A percentile compares a stretch with the other conserved stretches of the same genome.
phyloP scores from a whole-genome alignment of 352 stramenopile genomes.

The Salisapilia sapeloensis region DNA sequence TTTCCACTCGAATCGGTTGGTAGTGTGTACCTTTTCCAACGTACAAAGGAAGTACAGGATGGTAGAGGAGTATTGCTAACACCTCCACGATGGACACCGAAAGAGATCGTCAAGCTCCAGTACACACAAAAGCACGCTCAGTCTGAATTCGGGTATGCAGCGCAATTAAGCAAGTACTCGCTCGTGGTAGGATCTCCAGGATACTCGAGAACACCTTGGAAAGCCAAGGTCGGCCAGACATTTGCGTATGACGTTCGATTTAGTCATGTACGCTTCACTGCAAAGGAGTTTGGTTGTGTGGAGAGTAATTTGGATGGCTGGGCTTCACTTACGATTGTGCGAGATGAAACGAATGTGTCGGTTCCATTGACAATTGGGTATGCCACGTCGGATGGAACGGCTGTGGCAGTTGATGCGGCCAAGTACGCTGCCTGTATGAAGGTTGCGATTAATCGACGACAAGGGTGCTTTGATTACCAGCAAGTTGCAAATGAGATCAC shows the following conservation, averaged over 20 bases:
- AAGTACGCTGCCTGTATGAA: conserved; percentile 43
- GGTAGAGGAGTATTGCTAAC: conserved; percentile 42
- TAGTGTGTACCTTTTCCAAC: conserved; percentile 50
- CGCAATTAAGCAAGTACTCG: conserved; percentile 35
- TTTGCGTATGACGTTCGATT: conserved; percentile 55
- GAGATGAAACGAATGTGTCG: conserved; percentile 18
- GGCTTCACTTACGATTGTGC: conserved; percentile 40
- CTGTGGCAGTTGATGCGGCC: conserved; percentile 24
- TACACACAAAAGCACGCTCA: conserved; percentile 42
- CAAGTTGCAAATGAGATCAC: conserved; percentile 73
- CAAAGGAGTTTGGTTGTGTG: conserved; percentile 31
- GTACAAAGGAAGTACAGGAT: conserved; percentile 39
- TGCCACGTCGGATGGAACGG: conserved; percentile 59
- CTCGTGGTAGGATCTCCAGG: conserved; percentile 40
- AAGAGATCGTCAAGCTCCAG: conserved; percentile 67
- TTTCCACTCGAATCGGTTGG: conserved; percentile 22
- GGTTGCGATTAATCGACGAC: conserved; percentile 31
- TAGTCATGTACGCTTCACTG: conserved; percentile 34
- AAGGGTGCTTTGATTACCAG: conserved; percentile 56
- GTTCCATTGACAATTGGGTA: conserved; percentile 41
- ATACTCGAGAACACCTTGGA: conserved; percentile 20
- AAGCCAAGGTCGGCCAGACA: conserved; percentile 21
- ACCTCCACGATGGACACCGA: conserved; percentile 42
- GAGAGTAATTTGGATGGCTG: conserved; percentile 34
- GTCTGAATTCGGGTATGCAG: conserved; percentile 28